Base-by-base conservation (phyloP, 208 protist species). In the Leishmania amazonensis region DNA sequence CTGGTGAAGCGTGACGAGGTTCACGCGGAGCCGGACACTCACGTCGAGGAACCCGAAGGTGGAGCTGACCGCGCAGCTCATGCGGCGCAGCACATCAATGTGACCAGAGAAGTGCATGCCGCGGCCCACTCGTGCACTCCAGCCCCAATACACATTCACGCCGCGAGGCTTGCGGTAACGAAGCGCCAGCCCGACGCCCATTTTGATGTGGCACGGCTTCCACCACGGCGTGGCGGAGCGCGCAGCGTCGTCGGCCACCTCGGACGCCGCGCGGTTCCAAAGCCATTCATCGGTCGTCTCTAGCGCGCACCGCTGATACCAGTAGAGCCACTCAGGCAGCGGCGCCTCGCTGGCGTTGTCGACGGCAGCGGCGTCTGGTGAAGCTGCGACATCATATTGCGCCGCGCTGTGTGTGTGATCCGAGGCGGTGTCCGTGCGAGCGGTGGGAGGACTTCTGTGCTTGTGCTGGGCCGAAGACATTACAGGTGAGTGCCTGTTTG, bases 81-180 rank as follows among this genome's bases (percentile, higher is more conserved):
- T 83, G 67, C 93, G 93, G 3, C 90, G 91, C 80, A 96, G 83
- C 28, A 90, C 90, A 72, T 96, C 93, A 0, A 96, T 84, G 83
- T 96, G 91, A 1, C 84, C 79, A 0, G 90, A 92, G 70, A 95
- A 76, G 51, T 82, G 78, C 35, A 91, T 76, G 11, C 87, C 86
- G 31, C 85, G 76, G 60, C 89, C 91, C 49, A 88, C 77, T 64
- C 91, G 87, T 57, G 65, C 82, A 58, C 86, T 90, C 54, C 83
- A 83, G 35, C 93, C 93, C 86, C 86, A 93, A 85, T 94, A 95
- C 7, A 95, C 76, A 83, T 96, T 96, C 38, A 94, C 89, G 53
- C 91, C 93, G 53, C 88, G 93, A 15, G 85, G 86, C 38, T 93
- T 76, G 57, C 94, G 91, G 74, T 95, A 93, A 80, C 94, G 94